phyloP scores from a whole-genome alignment of 2,329 filamentous ascomycete species.

The Xylariaceae sp. region DNA sequence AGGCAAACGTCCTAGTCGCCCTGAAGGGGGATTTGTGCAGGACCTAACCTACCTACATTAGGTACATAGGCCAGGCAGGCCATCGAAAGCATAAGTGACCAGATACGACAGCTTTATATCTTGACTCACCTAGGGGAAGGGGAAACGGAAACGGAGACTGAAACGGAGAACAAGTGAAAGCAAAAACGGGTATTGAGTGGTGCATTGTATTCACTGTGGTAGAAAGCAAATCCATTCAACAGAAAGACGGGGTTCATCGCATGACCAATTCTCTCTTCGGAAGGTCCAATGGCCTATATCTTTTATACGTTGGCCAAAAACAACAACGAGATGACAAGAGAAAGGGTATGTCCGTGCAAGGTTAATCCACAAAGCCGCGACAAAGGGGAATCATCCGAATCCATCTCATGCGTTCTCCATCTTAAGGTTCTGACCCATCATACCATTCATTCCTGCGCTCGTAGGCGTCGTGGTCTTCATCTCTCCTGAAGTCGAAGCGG shows the following conservation, averaged over 20 bases:
- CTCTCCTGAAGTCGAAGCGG: conserved; percentile 43
- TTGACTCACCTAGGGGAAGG: too few relatives aligned
- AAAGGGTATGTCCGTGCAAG: conserved; percentile 24
- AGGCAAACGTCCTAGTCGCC: too few relatives aligned
- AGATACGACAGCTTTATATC: too few relatives aligned
- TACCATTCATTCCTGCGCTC: conserved; percentile 43
- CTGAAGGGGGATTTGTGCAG: too few relatives aligned
- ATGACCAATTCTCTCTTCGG: conserved; percentile 15
- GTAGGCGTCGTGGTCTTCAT: conserved; percentile 48
- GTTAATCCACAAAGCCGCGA: conserved; percentile 12
- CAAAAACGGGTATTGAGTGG: too few relatives aligned
- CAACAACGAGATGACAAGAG: conserved; percentile 14
- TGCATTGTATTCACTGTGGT: too few relatives aligned
- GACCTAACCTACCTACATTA: too few relatives aligned
- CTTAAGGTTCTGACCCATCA: conserved; percentile 42
- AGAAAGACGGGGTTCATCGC: conserved; percentile 11
- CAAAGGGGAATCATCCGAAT: background rate
- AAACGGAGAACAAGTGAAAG: too few relatives aligned
- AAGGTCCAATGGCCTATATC: conserved; percentile 15
- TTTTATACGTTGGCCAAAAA: conserved; percentile 18
- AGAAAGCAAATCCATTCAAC: conserved; percentile 14
- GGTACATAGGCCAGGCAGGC: too few relatives aligned
- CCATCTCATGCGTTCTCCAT: conserved; percentile 34
- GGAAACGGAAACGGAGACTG: too few relatives aligned
- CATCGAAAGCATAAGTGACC: too few relatives aligned